Evolutionary conservation across 768 basidiomycete genomes (phyloP).

Genomic region (Leucogyrophana mollusca): DNA sequence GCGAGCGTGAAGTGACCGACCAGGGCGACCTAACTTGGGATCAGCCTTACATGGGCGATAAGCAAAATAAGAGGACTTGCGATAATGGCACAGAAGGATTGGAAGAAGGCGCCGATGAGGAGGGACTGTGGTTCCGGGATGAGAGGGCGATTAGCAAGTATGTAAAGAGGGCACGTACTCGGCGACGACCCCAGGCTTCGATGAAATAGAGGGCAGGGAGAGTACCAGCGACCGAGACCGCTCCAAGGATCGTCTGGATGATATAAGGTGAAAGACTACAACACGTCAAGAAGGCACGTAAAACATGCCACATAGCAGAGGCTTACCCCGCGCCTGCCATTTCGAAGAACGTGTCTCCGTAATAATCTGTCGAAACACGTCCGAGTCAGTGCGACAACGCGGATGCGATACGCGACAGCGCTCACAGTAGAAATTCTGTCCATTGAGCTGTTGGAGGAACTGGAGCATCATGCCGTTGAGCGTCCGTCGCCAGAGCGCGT

Average conservation of each 20-base stretch:
- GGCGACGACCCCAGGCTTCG: conserved; percentile 73
- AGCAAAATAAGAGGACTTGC: conserved; percentile 40
- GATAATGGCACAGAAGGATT: conserved; percentile 63
- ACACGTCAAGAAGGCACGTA: not conserved
- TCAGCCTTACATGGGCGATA: too few species aligned
- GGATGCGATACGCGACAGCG: not conserved
- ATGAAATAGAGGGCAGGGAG: conserved; percentile 69
- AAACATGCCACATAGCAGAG: not conserved
- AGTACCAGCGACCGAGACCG: conserved; percentile 69
- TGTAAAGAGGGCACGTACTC: conserved; percentile 32
- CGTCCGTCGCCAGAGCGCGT: conserved; percentile 71
- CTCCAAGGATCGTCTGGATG: conserved; percentile 77
- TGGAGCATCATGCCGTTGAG: conserved; percentile 82
- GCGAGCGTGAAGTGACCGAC: conserved; percentile 71
- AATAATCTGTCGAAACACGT: conserved; percentile 53
- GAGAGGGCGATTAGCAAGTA: not conserved
- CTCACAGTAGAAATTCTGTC: conserved; percentile 80
- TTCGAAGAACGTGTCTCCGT: conserved; percentile 80
- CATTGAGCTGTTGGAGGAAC: conserved; percentile 79
- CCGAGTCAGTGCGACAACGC: conserved; percentile 13
- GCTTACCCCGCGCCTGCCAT: conserved; percentile 63
- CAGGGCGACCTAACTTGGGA: conserved; percentile 71
- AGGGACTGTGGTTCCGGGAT: conserved; percentile 43
- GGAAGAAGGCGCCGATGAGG: conserved; percentile 58
- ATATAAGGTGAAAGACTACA: conserved; percentile 61